Evolutionary conservation across 2,329 filamentous ascomycete species (phyloP), one percentile per base, ranked within the genome.

Genomic region (Scedosporium apiospermum): DNA sequence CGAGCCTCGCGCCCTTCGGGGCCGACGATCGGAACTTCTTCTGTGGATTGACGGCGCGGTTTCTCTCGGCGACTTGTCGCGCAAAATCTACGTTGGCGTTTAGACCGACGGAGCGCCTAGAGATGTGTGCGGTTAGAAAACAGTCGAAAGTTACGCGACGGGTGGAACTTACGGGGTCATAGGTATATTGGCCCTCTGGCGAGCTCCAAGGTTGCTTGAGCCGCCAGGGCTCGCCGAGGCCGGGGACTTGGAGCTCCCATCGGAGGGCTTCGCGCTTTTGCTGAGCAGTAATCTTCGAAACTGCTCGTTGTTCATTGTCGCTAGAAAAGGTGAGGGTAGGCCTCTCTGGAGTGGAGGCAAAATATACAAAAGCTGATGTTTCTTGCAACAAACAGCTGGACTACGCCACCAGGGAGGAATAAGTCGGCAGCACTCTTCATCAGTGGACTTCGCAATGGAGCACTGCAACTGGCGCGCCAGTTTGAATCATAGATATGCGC

Each of bases 291-390:
- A 82, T 66, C 89, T 88, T 62, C 95, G 88, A 71, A 99, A 99
- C 70, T 97, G 91, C 53, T 92, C 86, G 80, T 98, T 98, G 74
- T 98, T 96, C 95, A 99, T 98, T 44, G 53, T 42, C 30, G 30
- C 16, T n/a, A 9, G 21, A 41, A 10, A 7, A 41, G 34, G 12
- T 14, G 34, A 12, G 34, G 10, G 34, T 9, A 38, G 10, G 34
- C 34, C 34, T 38, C 34, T 38, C 34, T 38, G 34, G 34, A 38
- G 34, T 38, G 34, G 34, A 38, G 34, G 34, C 34, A 38, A 38
- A 38, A 12, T 3, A 38, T 38, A 38, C 34, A 14, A 38, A 38
- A 12, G 34, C 9, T 14, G 10, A 38, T 38, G 34, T 38, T 38
- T 34, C 30, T 6, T 34, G 30, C 30, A 34, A 38, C 9, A 14